Evolutionary conservation across 2,329 filamentous ascomycete species (phyloP).

Genomic region (Apiospora kogelbergensis): DNA sequence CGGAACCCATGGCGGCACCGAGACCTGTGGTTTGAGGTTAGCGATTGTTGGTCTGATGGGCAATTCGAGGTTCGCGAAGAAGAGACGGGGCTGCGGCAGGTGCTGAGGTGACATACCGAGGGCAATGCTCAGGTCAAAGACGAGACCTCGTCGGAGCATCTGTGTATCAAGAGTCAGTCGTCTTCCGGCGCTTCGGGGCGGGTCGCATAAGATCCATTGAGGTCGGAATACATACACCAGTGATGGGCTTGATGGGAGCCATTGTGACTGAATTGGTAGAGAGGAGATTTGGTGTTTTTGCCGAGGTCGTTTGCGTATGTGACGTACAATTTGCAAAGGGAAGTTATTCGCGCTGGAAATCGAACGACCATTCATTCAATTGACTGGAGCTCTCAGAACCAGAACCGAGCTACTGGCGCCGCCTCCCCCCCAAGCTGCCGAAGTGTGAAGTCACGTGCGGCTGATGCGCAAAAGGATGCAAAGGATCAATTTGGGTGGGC

Average conservation of each 20-base stretch:
- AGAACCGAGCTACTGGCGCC: not conserved
- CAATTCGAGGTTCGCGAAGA: not conserved
- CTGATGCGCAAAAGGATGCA: not conserved
- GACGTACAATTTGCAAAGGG: not conserved
- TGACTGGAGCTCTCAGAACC: not conserved
- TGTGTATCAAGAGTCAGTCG: slow-evolving; percentile 36
- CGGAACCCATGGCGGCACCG: slow-evolving; percentile 54
- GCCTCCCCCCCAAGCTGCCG: not conserved
- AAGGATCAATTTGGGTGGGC: not conserved
- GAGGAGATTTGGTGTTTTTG: slow-evolving; percentile 14
- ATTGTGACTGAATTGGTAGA: slow-evolving; percentile 9
- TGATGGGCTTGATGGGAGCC: slow-evolving; percentile 49
- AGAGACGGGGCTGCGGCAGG: not conserved
- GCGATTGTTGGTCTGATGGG: slow-evolving; percentile 17
- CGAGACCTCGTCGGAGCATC: slow-evolving; percentile 62
- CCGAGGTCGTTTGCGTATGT: slow-evolving; percentile 11
- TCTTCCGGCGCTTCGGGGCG: slow-evolving; percentile 17
- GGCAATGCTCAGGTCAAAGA: slow-evolving; percentile 55
- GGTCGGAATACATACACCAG: slow-evolving; percentile 50
- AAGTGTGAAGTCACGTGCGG: slow-evolving; percentile 15
- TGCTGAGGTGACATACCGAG: slow-evolving; percentile 46
- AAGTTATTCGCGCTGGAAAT: slow-evolving; percentile 18
- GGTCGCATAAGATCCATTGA: slow-evolving; percentile 10
- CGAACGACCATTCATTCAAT: slow-evolving; percentile 11
- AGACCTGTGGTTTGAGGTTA: slow-evolving; percentile 44